These are phyloP conservation scores for Ophiocytium majus DNA, from an alignment of 352 stramenopile genomes.

Conservation along the genomic window DNA sequence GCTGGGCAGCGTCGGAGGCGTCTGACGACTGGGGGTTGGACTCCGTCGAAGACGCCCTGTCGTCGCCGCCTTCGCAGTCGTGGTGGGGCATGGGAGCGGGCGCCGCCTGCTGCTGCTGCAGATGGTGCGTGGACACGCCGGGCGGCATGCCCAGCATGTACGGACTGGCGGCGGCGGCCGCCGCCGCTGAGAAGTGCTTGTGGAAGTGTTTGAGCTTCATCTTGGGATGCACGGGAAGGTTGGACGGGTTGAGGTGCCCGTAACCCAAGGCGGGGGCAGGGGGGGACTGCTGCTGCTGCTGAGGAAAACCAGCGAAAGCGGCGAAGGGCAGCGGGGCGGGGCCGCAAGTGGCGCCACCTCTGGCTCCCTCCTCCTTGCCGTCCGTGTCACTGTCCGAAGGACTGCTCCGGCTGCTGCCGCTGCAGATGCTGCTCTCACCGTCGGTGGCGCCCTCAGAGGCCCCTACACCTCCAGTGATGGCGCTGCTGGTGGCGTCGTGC, in stretches of 20 bases:
- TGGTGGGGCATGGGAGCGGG: background rate
- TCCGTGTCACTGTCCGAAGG: background rate
- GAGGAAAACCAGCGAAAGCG: background rate
- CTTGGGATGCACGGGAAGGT: background rate
- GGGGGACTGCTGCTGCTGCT: background rate
- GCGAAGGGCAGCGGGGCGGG: background rate
- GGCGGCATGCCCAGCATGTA: background rate
- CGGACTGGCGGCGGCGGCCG: too few species aligned
- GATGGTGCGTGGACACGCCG: background rate
- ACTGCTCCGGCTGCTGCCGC: background rate
- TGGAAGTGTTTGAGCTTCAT: background rate
- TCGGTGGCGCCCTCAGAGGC: too few species aligned
- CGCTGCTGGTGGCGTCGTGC: too few species aligned
- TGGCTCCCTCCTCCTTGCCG: background rate
- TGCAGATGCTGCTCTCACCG: background rate
- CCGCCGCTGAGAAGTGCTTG: too few species aligned
- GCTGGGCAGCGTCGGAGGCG: background rate
- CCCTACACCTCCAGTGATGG: too few species aligned
- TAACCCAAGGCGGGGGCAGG: too few species aligned
- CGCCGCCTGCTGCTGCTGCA: background rate
- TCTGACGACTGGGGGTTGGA: background rate
- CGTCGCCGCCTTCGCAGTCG: background rate
- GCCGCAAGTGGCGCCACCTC: background rate
- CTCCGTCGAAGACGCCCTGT: background rate
- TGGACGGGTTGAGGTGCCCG: too few species aligned